Base-by-base conservation (phyloP, 257 asterid genomes). In the Fraxinus anomala region DNA sequence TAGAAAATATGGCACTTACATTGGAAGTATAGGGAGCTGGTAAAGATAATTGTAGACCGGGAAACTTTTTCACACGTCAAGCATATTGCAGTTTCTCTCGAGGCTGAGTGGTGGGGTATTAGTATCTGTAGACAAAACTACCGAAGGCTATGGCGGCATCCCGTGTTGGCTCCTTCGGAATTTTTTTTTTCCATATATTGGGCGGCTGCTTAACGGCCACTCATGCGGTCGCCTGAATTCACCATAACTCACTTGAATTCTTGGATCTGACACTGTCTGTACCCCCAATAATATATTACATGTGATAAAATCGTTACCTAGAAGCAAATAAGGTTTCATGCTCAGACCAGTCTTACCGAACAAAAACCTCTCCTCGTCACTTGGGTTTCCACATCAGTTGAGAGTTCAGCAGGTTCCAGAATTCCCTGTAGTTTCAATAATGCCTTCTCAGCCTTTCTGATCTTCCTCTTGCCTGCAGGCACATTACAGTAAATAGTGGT, bases 1-100 rank as follows among this genome's bases (percentile, higher is more conserved):
- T 93, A n/a, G 98, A 95, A 80, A 95, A 95, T 82, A 91, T 95
- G 90, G 90, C 99, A 95, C 85, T 85, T 91, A 69, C 99, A 95
- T 77, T 95, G 99, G 99, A 95, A 91, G 84, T 89, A 88, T 80
- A 85, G 98, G 67, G 99, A 95, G 87, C 86, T 95, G 82, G 99
- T 95, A 73, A 95, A 93, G 80, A 87, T 95, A 42, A 63, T 91
- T 23, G 96, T 89, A 13, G 87, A 95, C 71, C 74, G 93, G 37
- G 93, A 89, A 83, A 86, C 85, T 31, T 73, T 83, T 76, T 73
- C 94, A 21, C 98, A 87, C 80, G 96, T 93, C 42, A 90, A 83
- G 87, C 98, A 95, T 81, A 83, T 91, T 78, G 98, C 99, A 13
- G 71, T 93, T 61, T 83, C 88, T 2, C 91, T 93, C 39, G 99